These are phyloP conservation scores for Leucocoprinus leucothites DNA, from an alignment of 768 basidiomycete genomes.

Conservation along the genomic window DNA sequence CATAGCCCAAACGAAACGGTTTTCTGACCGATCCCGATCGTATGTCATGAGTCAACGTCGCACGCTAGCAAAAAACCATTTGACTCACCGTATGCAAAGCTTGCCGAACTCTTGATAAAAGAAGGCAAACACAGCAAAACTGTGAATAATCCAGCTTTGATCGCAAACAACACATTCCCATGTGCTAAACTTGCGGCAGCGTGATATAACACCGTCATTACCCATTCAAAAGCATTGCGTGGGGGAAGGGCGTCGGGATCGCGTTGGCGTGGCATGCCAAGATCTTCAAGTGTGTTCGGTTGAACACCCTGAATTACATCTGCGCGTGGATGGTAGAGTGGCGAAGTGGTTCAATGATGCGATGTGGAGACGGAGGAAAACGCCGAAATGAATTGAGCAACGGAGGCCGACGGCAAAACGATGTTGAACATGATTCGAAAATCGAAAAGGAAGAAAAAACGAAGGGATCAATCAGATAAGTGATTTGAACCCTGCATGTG, in stretches of 20 bases:
- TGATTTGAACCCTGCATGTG: too few relatives aligned
- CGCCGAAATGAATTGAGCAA: too few relatives aligned
- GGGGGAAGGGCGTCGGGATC: constrained; percentile 80
- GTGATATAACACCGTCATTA: constrained; percentile 45
- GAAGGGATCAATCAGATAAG: too few relatives aligned
- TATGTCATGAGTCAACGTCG: too few relatives aligned
- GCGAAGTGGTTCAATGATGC: too few relatives aligned
- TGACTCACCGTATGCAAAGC: constrained; percentile 56
- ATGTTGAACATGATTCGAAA: too few relatives aligned
- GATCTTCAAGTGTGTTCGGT: constrained; percentile 38
- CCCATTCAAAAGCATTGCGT: constrained; percentile 49
- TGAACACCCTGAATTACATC: constrained; percentile 56
- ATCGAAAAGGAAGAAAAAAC: too few relatives aligned
- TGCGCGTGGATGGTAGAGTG: constrained; percentile 16
- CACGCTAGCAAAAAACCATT: background rate
- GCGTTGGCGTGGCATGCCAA: constrained; percentile 53
- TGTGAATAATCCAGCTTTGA: constrained; percentile 69
- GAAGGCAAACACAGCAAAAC: constrained; percentile 55
- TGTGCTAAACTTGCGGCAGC: constrained; percentile 36
- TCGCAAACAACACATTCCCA: constrained; percentile 64
- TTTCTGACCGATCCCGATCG: constrained; percentile 31
- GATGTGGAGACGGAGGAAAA: too few relatives aligned
- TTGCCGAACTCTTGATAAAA: constrained; percentile 51
- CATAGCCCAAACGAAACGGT: constrained; percentile 72
- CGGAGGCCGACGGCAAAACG: too few relatives aligned